Evolutionary conservation across 805 yeast genomes (phyloP), one percentile per base, ranked within the genome.

Genomic region (Metschnikowia borealis): DNA sequence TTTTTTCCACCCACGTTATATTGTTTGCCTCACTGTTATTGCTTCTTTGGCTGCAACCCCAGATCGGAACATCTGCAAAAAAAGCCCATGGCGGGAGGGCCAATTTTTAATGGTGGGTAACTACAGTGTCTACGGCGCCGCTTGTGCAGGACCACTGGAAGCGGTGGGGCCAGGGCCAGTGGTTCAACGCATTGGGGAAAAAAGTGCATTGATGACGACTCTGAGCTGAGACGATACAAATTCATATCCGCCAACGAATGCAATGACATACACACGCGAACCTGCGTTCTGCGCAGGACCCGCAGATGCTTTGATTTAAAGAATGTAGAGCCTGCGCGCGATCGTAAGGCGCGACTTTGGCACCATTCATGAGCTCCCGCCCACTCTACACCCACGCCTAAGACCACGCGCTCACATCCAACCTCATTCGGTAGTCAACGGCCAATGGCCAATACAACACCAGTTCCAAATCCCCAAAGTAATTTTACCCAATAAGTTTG

Each of bases 1-100:
- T 35, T 44, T 44, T 44, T 44, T 36, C 46, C 39, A 34, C 31
- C 33, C 32, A 36, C 36, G 35, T 44, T 44, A 36, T 38, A 38
- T 38, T 38, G 41, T 38, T 44, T 35, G 32, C 39, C 46, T 44
- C 46, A 36, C 40, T 35, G 46, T 44, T 23, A 23, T 35, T 35
- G 46, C 46, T 44, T 44, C 29, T 49, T 46, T 49, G 52, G 52
- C 52, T 49, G 52, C 52, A 49, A 49, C 46, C 42, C 46, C 44
- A 47, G 46, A 44, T 44, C 46, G 32, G 23, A n/a, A 23, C 31
- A 7, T 6, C 31, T 23, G 41, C 41, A 21, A 38, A 38, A 38
- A 33, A 13, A 33, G 15, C 8, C 35, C 11, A 8, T 10, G 8
- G 29, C 10, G 29, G 29, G 29, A 18, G 29, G 29, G 29, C 26